Evolutionary conservation across 345 rosid species (phyloP).

Genomic region (Garcia nutans): DNA sequence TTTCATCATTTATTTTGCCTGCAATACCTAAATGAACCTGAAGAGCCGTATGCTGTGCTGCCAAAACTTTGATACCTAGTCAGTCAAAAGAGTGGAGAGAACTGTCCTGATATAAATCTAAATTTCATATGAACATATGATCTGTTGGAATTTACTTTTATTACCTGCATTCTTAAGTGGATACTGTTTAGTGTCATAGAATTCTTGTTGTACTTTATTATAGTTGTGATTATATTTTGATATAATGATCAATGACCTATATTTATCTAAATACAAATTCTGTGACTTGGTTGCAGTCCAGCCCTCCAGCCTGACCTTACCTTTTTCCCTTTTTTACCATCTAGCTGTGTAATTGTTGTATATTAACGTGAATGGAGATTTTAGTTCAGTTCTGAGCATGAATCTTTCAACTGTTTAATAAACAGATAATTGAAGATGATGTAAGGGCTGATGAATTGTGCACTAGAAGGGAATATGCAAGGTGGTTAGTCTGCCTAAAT

Average conservation of each 20-base stretch:
- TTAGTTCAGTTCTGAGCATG: slow-evolving; percentile 52
- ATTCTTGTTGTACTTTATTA: neutral
- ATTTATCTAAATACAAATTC: slow-evolving; percentile 3
- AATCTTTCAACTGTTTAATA: slow-evolving; percentile 19
- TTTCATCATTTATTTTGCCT: neutral
- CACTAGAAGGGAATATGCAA: slow-evolving; percentile 80
- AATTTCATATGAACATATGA: neutral
- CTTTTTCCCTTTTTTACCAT: neutral
- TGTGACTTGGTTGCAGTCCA: neutral
- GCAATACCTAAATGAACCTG: neutral
- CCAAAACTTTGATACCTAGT: slow-evolving; percentile 8
- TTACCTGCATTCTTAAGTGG: neutral
- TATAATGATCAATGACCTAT: slow-evolving; percentile 12
- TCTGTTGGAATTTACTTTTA: slow-evolving; percentile 5
- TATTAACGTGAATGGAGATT: slow-evolving; percentile 15
- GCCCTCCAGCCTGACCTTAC: neutral
- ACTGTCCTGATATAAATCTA: neutral
- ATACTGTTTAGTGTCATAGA: neutral
- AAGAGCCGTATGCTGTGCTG: neutral
- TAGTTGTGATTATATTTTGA: neutral
- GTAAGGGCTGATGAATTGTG: slow-evolving; percentile 63
- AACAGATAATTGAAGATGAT: slow-evolving; percentile 75
- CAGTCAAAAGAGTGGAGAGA: no score
- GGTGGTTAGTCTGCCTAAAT: slow-evolving; percentile 71
- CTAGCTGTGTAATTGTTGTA: neutral